Evolutionary conservation across 2,329 filamentous ascomycete species (phyloP), one percentile per base, ranked within the genome.

Genomic region (Cercospora nicotianae): DNA sequence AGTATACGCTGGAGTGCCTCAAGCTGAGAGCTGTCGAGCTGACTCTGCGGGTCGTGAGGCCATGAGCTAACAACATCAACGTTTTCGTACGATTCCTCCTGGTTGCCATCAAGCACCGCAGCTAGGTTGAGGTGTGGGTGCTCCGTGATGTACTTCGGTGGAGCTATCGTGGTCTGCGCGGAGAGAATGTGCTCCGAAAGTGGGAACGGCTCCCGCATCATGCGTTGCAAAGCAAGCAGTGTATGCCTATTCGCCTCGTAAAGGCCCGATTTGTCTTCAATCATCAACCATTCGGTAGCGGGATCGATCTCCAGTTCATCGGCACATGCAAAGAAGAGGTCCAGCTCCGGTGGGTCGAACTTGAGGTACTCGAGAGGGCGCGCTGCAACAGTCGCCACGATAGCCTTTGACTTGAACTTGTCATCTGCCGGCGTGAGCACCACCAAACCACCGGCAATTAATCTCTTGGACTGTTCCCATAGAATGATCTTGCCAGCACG

Each of bases 221-320:
- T 77, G 79, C 88, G 83, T 80, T 97, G 92, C 1, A 97, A 79
- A 0, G 91, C 90, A 13, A 87, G 81, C 76, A 97, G 83, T 0
- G 89, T 90, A 76, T 96, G 88, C 0, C 91, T 85, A 42, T 87
- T 84, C 0, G 91, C 87, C 77, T 97, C 94, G 70, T 88, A 97
- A 76, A 93, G 96, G 0, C 91, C 89, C 0, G 79, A 79, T 3
- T 89, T 86, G 1, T 90, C 85, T 75, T 97, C 92, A 0, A 97
- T 81, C 91, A 97, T 96, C 10, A 94, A 79, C 77, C 89, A 89
- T 72, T 91, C 88, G 36, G 86, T 78, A 16, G 86, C 84, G 0
- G 92, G 88, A 73, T 97, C 90, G 60, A 96, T 82, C 20, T 87
- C 82, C 0, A 89, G 81, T 26, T 93, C 86, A 2, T 87, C 80